Base-by-base conservation (phyloP, 78 protist species). In the Dictyostelium purpureum region DNA sequence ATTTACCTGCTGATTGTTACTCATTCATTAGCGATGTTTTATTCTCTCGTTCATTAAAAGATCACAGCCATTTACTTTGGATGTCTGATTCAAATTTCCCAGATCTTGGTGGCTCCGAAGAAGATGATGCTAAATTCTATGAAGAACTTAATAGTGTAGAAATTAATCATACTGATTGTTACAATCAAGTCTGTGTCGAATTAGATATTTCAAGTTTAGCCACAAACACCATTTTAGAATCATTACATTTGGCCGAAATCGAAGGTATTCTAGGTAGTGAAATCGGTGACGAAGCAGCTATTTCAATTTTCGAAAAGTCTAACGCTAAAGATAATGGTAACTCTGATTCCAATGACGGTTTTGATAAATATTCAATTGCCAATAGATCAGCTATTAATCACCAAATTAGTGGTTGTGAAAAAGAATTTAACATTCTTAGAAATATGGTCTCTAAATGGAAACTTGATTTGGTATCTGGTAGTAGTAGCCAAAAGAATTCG, bases 61-160 rank as follows among this genome's bases (percentile, higher is more conserved):
- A 88, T 0, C 37, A 43, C 7, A 61, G 80, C 9, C 83, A 63
- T 42, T 49, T 97, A 16, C 79, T 90, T 42, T 97, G 99, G 99
- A n/a, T 51, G 61, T 92, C 97, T 5, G 76, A 16, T n/a, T 33
- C 90, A 12, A 52, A 28, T 11, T 79, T 51, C 35, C 97, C 99
- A 0, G 99, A 97, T 57, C 83, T 97, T 14, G 99, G 99, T 24
- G 99, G 98, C 4, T 52, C 87, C 0, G 96, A 97, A 89, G 93
- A 85, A 40, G 97, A 97, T 43, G 98, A 97, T 31, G 89, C 95
- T 6, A 78, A 66, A 74, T 75, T 87, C 90, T 74, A 77, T 12
- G 94, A 80, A 31, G 95, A 90, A 54, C 66, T 88, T 26, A 6
- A 9, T 89, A 56, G 61, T 69, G 35, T 56, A 14, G 90, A 83